These are phyloP conservation scores for Rhizopogon vesiculosus DNA, from an alignment of 768 basidiomycete genomes.

Conservation along the genomic window DNA sequence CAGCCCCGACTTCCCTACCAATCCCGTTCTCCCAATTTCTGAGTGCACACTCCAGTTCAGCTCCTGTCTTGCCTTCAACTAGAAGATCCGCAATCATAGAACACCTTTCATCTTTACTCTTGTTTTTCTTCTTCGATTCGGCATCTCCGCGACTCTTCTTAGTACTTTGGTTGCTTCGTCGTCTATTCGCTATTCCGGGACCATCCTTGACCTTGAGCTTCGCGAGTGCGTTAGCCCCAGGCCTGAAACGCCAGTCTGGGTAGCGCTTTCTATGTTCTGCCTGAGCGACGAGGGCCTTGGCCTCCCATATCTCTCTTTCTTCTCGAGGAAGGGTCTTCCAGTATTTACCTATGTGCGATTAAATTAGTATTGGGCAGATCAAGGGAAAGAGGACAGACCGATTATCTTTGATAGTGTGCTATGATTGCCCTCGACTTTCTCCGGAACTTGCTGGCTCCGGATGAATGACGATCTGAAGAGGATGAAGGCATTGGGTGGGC, in stretches of 20 bases:
- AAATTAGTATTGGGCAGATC: neutral
- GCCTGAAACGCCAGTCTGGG: conserved; percentile 81
- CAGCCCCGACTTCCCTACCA: conserved; percentile 1
- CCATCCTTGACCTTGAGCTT: conserved; percentile 37
- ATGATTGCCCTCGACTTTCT: conserved; percentile 76
- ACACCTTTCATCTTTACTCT: conserved; percentile 48
- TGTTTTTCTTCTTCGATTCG: conserved; percentile 20
- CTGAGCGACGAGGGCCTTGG: conserved; percentile 63
- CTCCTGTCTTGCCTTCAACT: conserved; percentile 61
- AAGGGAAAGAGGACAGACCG: conserved; percentile 33
- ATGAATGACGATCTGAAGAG: conserved; percentile 81
- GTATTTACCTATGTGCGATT: conserved; percentile 46
- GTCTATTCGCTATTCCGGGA: conserved; percentile 24
- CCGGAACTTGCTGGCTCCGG: conserved; percentile 66
- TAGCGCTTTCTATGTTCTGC: conserved; percentile 70
- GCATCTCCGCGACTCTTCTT: conserved; percentile 26
- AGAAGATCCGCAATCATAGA: conserved; percentile 64
- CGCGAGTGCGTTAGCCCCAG: conserved; percentile 45
- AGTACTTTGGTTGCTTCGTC: conserved; percentile 22
- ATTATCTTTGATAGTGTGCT: conserved; percentile 80
- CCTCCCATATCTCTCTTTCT: conserved; percentile 75
- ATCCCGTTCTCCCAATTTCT: conserved; percentile 38
- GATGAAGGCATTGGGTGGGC: conserved; percentile 83
- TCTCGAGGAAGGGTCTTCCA: conserved; percentile 69
- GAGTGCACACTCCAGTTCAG: conserved; percentile 57